Conservation (phyloP, 768 basidiomycete genomes). For the Calocybe gangraenosa region DNA sequence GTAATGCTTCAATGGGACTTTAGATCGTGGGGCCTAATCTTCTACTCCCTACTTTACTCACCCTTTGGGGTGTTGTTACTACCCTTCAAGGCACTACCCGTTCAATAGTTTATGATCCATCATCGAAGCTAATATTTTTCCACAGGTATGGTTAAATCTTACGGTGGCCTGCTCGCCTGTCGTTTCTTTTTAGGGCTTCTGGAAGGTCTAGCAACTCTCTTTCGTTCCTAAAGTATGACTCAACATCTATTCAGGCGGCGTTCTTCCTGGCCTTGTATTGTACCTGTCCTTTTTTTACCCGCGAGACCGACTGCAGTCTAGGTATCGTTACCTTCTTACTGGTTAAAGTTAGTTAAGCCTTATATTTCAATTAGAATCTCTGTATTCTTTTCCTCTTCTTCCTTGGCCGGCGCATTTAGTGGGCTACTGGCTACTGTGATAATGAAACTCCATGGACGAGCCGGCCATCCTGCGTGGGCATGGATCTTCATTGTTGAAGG, state of each 20-base stretch:
- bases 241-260: constrained; percentile 22
- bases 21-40: constrained; percentile 38
- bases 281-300: constrained; percentile 38
- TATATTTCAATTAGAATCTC: constrained; percentile 13
- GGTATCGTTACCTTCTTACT: constrained; percentile 1
- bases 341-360: not conserved
- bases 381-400: constrained; percentile 21
- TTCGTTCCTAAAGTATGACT: constrained; percentile 17
- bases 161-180: constrained; percentile 33
- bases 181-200: constrained; percentile 45
- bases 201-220: constrained; percentile 30
- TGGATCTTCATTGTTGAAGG: constrained; percentile 49
- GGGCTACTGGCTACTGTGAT: constrained; percentile 47
- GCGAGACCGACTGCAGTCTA: constrained; percentile 13
- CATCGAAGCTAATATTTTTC: constrained; percentile 10
- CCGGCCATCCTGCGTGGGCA: constrained; percentile 40
- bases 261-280: constrained; percentile 24
- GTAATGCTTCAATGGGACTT: constrained; percentile 14
- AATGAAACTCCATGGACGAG: constrained; percentile 38
- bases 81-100: constrained; percentile 30
- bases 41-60: constrained; percentile 41
- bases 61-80: constrained; percentile 41
- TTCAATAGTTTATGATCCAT: constrained; percentile 33
- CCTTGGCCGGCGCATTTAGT: constrained; percentile 40
- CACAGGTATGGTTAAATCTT: constrained; percentile 9